Evolutionary conservation across 257 asterid genomes (phyloP), one percentile per base, ranked within the genome.

Genomic region (Scutellaria baicalensis): DNA sequence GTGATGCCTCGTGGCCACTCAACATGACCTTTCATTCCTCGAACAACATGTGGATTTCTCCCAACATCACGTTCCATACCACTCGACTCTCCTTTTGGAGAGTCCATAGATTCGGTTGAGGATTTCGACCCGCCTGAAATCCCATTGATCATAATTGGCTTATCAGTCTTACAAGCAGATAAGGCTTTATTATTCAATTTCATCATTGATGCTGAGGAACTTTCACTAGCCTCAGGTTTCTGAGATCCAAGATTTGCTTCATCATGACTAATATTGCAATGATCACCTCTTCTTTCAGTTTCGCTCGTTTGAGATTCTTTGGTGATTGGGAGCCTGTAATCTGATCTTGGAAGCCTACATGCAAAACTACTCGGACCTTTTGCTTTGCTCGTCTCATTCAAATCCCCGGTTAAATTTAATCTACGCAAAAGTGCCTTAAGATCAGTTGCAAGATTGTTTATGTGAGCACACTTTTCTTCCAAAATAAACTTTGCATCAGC

Each of bases 11-110:
- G 68, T n/a, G 90, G 88, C 90, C 92, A 82, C 79, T 81, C 87
- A 6, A 76, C 76, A 47, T 79, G 81, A 14, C 89, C 90, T 79
- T 77, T 80, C 89, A 85, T 82, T 9, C 84, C 87, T 75, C 86
- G 84, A 57, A 78, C 66, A 0, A 81, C 73, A 17, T 82, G 89
- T 23, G 86, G 92, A 67, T 88, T 82, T 54, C 74, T 72, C 64
- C 36, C 48, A 56, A 57, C 43, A 7, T 47, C 18, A 14, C 38
- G 12, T 66, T 52, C 70, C 43, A 59, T 67, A 59, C 78, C 65
- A 7, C 33, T 44, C 8, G 45, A 42, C 42, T 50, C 44, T 35
- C 66, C 51, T 62, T 66, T 74, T 33, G 72, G 73, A 1, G 80
- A 78, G 55, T 68, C 36, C 47, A 16, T 43, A n/a, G 60, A 18